These are phyloP conservation scores for Babesia caballi DNA, from an alignment of 169 alveolate genomes.

Conservation along the genomic window DNA sequence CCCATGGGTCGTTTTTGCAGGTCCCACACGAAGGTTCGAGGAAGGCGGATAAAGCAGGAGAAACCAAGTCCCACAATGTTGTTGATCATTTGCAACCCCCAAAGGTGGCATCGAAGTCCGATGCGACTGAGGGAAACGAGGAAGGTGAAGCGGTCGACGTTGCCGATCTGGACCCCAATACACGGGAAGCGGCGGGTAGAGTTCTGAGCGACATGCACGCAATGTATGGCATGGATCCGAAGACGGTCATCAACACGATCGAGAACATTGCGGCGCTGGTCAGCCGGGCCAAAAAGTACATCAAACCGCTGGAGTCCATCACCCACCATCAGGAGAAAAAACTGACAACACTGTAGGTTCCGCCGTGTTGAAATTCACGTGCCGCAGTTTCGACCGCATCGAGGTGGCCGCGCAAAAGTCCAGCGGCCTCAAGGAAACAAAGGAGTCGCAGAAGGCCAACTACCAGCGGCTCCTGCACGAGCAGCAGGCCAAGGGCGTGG, in stretches of 20 bases:
- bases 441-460: slow-evolving; percentile 27
- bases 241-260: slow-evolving; percentile 75
- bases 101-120: background rate
- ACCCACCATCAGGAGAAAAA: slow-evolving; percentile 71
- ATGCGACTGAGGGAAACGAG: background rate
- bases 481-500: slow-evolving; percentile 74
- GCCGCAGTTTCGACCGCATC: slow-evolving; percentile 73
- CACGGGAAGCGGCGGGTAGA: slow-evolving; percentile 48
- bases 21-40: background rate
- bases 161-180: slow-evolving; percentile 37
- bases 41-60: background rate
- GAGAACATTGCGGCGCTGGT: slow-evolving; percentile 78
- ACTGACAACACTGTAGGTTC: slow-evolving; percentile 72
- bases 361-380: slow-evolving; percentile 53
- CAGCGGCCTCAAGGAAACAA: slow-evolving; percentile 32
- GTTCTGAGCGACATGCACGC: slow-evolving; percentile 74
- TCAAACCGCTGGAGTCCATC: slow-evolving; percentile 83
- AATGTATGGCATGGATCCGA: slow-evolving; percentile 84
- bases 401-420: slow-evolving; percentile 71
- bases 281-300: slow-evolving; percentile 77
- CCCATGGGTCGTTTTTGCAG: slow-evolving; percentile 61
- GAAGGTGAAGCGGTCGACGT: background rate
- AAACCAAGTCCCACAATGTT: background rate
- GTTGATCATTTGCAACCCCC: no score
- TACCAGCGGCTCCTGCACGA: slow-evolving; percentile 45